Base-by-base conservation (phyloP, 441 rosid species). In the Gossypium schwendimanii region DNA sequence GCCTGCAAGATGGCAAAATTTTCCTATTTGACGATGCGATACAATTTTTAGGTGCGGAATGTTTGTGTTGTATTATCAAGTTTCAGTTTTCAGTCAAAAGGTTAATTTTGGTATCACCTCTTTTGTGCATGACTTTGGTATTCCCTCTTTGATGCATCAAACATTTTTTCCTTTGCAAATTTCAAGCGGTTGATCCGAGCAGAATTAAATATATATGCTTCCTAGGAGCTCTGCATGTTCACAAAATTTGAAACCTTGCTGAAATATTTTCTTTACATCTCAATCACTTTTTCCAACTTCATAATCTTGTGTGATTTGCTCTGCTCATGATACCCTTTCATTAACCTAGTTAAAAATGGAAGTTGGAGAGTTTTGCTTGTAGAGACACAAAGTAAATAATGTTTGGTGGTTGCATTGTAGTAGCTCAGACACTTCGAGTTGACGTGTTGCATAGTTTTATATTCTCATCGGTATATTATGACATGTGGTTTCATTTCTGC, bases 21-120 rank as follows among this genome's bases (percentile, higher is more conserved):
- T 80, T 92, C 76, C 93, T 87, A 57, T 94, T 94, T 72, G 98
- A 92, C 72, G 94, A 94, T 70, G 99, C 98, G 39, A 84, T 84
- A 68, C 83, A 86, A 33, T 89, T 92, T 75, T 78, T 94, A 87
- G 99, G 99, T 94, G 74, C 61, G 89, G 70, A 74, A 69, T 28
- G 47, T 73, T 23, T 18, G 14, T 64, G 54, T 39, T 39, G 8
- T 45, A 65, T 64, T 76, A 2, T 65, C 45, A 64, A 54, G 20
- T 45, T 59, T 60, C 49, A 28, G 36, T 52, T 21, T 11, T 6
- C 24, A 26, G 39, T 62, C 23, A n/a, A 23, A 18, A 60, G 54
- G 3, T 50, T 69, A 66, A 12, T 68, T 67, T 75, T 49, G 58
- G 36, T 47, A 24, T 47, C 18, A 7, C 14, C 21, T 23, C 21